phyloP scores from a whole-genome alignment of 306 rosid genomes.

The Pyrus betulifolia region DNA sequence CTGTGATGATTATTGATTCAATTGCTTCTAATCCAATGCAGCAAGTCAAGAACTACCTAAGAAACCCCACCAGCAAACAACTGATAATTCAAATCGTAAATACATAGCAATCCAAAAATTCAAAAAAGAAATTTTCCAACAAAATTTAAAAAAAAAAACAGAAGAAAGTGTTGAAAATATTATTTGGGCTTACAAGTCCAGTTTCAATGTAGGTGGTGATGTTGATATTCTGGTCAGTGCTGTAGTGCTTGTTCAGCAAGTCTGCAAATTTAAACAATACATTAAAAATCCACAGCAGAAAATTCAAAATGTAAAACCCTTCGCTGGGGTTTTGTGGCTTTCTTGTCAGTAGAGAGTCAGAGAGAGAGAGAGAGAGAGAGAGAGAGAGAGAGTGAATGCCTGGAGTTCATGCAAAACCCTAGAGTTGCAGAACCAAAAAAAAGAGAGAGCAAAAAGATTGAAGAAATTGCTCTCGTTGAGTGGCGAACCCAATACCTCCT shows the following conservation, averaged over 20 bases:
- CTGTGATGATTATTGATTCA: background rate
- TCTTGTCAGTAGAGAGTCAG: no score
- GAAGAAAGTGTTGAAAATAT: background rate
- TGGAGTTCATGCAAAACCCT: background rate
- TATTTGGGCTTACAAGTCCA: constrained; percentile 34
- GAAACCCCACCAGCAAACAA: background rate
- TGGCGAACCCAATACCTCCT: constrained; percentile 10
- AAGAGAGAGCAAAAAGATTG: rapidly evolving
- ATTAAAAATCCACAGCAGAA: background rate
- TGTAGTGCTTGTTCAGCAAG: constrained; percentile 48
- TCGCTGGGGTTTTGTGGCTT: no score
- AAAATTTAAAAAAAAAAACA: background rate
- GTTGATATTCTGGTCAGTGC: constrained; percentile 50
- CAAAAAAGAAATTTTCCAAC: background rate
- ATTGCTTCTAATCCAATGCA: background rate
- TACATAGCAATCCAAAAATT: background rate
- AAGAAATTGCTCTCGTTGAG: background rate
- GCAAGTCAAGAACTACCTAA: background rate
- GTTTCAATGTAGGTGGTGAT: constrained; percentile 37
- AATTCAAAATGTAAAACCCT: background rate
- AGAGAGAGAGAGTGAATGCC: background rate
- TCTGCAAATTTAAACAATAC: constrained; percentile 35
- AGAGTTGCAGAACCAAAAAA: background rate
- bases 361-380: background rate
- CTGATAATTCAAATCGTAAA: background rate